Base-by-base conservation (phyloP, 371 early-diverging fungal genomes). In the Mucor sp. region DNA sequence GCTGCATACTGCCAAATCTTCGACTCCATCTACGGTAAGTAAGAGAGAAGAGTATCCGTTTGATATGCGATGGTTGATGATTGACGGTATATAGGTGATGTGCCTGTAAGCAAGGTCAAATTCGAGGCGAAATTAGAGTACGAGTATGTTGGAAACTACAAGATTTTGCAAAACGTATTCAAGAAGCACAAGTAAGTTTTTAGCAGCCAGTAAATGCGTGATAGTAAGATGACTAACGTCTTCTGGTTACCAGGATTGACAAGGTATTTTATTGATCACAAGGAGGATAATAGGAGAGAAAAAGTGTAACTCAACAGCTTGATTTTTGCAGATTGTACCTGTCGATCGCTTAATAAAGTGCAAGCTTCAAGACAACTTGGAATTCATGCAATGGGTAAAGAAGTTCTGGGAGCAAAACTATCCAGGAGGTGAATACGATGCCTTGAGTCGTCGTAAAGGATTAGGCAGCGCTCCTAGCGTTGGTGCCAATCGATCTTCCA, bases 291-390 rank as follows among this genome's bases (percentile, higher is more conserved):
- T 19, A 12, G 33, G 11, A 47, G 8, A 35, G 35, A 62, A 8
- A 62, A 21, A 62, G 37, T 55, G 37, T 15, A 4, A 21, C 9
- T 12, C 25, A 41, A 60, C 14, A 5, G 23, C 8, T 9, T 48
- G 25, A 61, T 37, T 14, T n/a, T 37, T 37, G 7, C 39, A 91
- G 88, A 80, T 84, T 35, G 90, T 97, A 44, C 95, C 95, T 60
- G 94, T 94, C 6, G 93, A 96, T 41, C 80, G 89, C 6, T 82
- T 98, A 71, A 83, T 91, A 63, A 97, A 96, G 74, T 94, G 95
- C 85, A 93, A 92, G 70, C 94, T 97, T 83, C 97, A 97, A 80
- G 99, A 98, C 80, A 98, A 97, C 76, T 83, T 98, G 65, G 97
- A 97, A 83, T 96, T 98, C 72, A 71, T 95, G 74, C 97, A 97